Evolutionary conservation across 257 asterid species (phyloP).

Genomic region (Solanum dulcamara): DNA sequence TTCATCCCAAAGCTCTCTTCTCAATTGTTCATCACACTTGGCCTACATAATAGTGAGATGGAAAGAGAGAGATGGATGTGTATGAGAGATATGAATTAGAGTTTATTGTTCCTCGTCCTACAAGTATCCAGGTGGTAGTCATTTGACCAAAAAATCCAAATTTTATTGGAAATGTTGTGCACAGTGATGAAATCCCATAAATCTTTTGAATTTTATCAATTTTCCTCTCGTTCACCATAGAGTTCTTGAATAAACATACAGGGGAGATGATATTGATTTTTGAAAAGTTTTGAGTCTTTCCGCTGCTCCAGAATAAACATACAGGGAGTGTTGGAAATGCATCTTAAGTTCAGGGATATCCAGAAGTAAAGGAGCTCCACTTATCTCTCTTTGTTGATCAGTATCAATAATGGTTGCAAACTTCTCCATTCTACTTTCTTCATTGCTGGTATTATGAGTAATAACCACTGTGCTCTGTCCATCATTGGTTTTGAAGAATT

Average conservation of each 20-base stretch:
- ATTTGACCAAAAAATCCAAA: neutral
- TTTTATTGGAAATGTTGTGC: neutral
- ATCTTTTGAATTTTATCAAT: neutral
- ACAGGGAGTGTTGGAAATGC: neutral
- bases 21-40: neutral
- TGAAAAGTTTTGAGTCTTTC: neutral
- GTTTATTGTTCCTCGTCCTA: neutral
- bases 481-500: neutral
- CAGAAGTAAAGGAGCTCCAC: neutral
- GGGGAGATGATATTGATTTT: neutral
- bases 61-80: neutral
- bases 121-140: neutral
- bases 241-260: neutral
- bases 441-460: neutral
- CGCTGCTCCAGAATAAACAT: neutral
- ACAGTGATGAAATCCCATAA: neutral
- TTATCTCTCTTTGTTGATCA: neutral
- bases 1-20: neutral
- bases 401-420: neutral
- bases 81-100: neutral
- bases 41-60: neutral
- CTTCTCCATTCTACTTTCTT: neutral
- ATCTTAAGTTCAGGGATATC: neutral
- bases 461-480: neutral
- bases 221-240: neutral